Evolutionary conservation across 2,329 filamentous ascomycete species (phyloP), one percentile per base, ranked within the genome.

Genomic region (Curvularia spicifera): DNA sequence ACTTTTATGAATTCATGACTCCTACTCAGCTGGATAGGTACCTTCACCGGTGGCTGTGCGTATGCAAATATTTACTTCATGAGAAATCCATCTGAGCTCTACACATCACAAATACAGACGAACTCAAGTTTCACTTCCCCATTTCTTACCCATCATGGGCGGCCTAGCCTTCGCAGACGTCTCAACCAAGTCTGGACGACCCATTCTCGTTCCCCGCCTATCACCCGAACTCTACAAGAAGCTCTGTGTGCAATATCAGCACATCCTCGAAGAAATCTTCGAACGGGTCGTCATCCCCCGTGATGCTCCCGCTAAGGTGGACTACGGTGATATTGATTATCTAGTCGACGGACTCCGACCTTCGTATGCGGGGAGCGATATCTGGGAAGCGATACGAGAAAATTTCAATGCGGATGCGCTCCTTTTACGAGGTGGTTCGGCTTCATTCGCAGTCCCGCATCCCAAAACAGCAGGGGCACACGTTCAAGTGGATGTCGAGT

Each of bases 281-380:
- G 53, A 76, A 0, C 78, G 77, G 7, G 85, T 90, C 4, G 83
- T 81, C 0, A 81, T 83, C 0, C 87, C 90, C 0, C 84, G 89
- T 28, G 89, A 92, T 64, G 89, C 85, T 0, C 90, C 91, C 0
- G 87, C 73, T 1, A 95, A 95, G 74, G 42, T 64, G 0, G 84
- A 87, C 65, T 84, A 86, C 68, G 91, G 91, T 20, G 91, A 95
- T 64, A 78, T 96, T 37, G 91, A 95, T 74, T 81, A 93, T 57
- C 74, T 92, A 1, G 82, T 91, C 1, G 61, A 65, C 35, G 70
- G 70, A 15, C 61, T 61, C 9, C 52, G 50, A 26, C 13, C 51
- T 18, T 29, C 51, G 12, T 28, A 31, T 20, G 65, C 71, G 53
- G 54, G 22, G 20, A 39, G 33, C 5, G 40, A 64, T 2, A 51